phyloP scores from a whole-genome alignment of 225 moss, liverwort and hornwort species.

The Physcomitrium patens region DNA sequence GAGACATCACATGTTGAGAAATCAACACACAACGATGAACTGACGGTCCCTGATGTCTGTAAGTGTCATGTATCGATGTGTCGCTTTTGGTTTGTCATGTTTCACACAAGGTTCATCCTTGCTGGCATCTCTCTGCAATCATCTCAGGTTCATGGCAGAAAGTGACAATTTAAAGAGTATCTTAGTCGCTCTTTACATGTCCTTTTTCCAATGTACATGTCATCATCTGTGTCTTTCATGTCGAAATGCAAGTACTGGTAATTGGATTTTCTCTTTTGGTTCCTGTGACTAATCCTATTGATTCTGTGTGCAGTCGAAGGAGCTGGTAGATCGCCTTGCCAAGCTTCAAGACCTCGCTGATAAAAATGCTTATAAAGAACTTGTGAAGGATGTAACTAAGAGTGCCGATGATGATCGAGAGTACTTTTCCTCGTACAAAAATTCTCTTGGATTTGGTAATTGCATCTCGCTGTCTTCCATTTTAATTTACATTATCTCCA shows the following conservation, averaged over 20 bases:
- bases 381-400: slow-evolving; percentile 78
- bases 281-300: not conserved
- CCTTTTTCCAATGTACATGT: no score
- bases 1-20: slow-evolving; percentile 32
- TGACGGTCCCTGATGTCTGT: slow-evolving; percentile 26
- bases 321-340: slow-evolving; percentile 77
- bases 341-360: slow-evolving; percentile 78
- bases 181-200: no score
- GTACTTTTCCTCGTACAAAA: slow-evolving; percentile 84
- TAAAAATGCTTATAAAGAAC: slow-evolving; percentile 68
- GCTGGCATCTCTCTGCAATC: not conserved
- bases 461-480: no score
- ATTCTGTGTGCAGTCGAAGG: slow-evolving; percentile 59
- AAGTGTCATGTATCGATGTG: no score
- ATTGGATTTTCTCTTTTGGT: not conserved
- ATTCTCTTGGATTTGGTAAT: slow-evolving; percentile 90
- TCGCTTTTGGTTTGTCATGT: not conserved
- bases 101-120: not conserved
- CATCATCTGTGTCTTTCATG: no score
- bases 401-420: slow-evolving; percentile 58
- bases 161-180: no score
- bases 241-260: no score
- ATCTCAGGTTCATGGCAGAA: not conserved
- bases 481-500: not conserved
- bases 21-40: slow-evolving; percentile 36